phyloP scores from a whole-genome alignment of 345 rosid species.

The Brassica incana region DNA sequence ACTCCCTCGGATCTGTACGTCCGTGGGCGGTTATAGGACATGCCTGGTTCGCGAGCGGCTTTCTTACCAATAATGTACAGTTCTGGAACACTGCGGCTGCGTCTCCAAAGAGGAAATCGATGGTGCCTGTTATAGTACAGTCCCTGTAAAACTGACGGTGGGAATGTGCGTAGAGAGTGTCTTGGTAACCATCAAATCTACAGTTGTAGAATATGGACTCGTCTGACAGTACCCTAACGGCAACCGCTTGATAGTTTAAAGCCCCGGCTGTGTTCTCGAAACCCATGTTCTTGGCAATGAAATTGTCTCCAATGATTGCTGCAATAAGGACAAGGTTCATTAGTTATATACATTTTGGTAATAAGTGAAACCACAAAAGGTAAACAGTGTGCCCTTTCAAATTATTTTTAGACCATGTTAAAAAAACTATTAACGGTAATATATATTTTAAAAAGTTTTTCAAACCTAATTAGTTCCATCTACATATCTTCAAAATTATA shows the following conservation, averaged over 20 bases:
- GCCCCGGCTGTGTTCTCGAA: conserved; percentile 84
- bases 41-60: conserved; percentile 56
- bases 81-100: conserved; percentile 67
- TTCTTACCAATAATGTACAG: conserved; percentile 56
- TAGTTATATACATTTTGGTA: neutral
- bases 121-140: conserved; percentile 71
- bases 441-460: neutral
- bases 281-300: conserved; percentile 67
- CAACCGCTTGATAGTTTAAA: conserved; percentile 70
- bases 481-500: too few species aligned
- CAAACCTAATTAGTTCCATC: neutral
- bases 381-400: neutral
- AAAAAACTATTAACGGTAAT: neutral
- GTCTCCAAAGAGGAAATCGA: conserved; percentile 79
- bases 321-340: neutral
- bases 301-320: conserved; percentile 54
- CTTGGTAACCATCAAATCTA: conserved; percentile 71
- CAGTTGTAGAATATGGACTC: conserved; percentile 66
- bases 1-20: conserved; percentile 43
- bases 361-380: neutral
- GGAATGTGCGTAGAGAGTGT: conserved; percentile 69
- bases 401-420: neutral
- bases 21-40: conserved; percentile 67
- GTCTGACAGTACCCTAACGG: conserved; percentile 61
- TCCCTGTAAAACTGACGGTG: conserved; percentile 88